Conservation (phyloP, 306 rosid species). For the Acacia melanoxylon region DNA sequence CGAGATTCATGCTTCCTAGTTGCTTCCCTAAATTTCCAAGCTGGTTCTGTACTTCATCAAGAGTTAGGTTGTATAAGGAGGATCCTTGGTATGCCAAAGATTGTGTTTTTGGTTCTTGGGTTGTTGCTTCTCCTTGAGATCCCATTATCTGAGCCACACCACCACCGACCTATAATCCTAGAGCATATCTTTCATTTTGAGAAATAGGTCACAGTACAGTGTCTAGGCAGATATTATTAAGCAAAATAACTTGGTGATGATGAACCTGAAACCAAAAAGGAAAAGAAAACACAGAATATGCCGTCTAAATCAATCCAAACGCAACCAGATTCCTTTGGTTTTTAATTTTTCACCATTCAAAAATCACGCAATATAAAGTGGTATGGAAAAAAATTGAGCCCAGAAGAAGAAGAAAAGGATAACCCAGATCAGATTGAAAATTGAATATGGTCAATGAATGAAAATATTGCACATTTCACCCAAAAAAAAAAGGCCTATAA, state of each 20-base stretch:
- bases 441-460: not conserved
- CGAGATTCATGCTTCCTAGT: conserved; percentile 93
- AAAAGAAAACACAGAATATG: not conserved
- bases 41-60: conserved; percentile 96
- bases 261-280: not conserved
- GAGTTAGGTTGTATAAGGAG: conserved; percentile 80
- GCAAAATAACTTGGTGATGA: not conserved
- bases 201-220: not conserved
- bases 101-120: conserved; percentile 60
- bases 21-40: conserved; percentile 94
- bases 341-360: not conserved
- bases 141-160: conserved; percentile 62
- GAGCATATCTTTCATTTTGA: conserved; percentile 13
- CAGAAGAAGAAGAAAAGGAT: not conserved
- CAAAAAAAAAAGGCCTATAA: not conserved
- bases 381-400: not conserved
- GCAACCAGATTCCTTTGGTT: not conserved
- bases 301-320: not conserved
- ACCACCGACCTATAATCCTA: conserved; percentile 35
- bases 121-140: conserved; percentile 70
- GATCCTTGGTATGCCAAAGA: conserved; percentile 60
- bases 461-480: not conserved
- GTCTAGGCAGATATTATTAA: not conserved
- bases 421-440: conserved; percentile 21
- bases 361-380: not conserved